Percentiles rank a stretch among this genome's conserved stretches.
Conservation (phyloP, 805 yeast species). For the Naumovozyma castellii region DNA sequence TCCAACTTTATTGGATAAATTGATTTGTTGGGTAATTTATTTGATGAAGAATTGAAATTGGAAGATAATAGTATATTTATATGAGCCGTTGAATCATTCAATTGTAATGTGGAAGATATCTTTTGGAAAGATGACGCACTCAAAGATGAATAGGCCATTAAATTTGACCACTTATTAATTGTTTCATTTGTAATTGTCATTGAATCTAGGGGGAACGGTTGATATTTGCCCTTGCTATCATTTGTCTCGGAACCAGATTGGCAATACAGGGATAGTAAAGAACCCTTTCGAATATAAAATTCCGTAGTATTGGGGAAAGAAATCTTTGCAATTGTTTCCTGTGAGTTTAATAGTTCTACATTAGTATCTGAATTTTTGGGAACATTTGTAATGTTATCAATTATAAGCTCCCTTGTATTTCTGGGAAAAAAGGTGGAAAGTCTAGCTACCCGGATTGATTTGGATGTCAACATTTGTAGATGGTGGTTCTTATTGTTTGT, state of each 20-base stretch:
- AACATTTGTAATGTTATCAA: constrained; percentile 1
- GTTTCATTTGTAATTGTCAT: constrained; percentile 17
- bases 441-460: background rate
- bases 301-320: constrained; percentile 14
- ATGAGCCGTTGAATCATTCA: constrained; percentile 22
- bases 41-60: constrained; percentile 2
- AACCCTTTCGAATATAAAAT: constrained; percentile 21
- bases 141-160: constrained; percentile 13
- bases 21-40: background rate
- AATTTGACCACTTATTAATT: constrained; percentile 16
- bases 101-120: constrained; percentile 8
- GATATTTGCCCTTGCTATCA: background rate
- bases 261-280: constrained; percentile 21
- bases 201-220: constrained; percentile 3
- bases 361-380: constrained; percentile 3
- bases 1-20: constrained; percentile 8
- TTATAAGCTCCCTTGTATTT: background rate
- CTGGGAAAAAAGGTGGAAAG: too few relatives aligned
- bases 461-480: background rate
- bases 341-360: constrained; percentile 17
- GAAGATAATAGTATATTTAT: background rate
- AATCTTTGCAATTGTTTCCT: constrained; percentile 20
- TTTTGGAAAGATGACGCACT: constrained; percentile 17
- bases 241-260: background rate
- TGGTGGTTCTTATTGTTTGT: too few relatives aligned